Percentiles rank a stretch among this genome's conserved stretches.
Evolutionary conservation across 768 basidiomycete genomes (phyloP).

Genomic region (Lactarius akahatsu): DNA sequence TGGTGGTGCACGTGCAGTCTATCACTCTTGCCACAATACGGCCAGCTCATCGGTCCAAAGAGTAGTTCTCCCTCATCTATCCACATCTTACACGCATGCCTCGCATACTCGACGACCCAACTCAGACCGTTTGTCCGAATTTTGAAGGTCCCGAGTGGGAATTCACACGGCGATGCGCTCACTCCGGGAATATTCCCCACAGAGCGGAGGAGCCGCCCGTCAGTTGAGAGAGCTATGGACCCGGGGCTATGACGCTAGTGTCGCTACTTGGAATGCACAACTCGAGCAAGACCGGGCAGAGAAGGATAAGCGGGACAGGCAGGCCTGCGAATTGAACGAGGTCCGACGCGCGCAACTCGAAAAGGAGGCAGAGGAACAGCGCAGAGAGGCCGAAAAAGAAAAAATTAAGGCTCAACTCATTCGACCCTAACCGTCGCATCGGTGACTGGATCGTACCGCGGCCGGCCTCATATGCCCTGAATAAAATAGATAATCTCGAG

Average conservation of each 20-base stretch:
- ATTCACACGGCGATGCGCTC: neutral
- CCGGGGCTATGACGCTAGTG: neutral
- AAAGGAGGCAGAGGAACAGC: neutral
- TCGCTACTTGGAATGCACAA: neutral
- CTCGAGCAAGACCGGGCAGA: neutral
- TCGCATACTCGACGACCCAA: neutral
- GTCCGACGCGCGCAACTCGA: neutral
- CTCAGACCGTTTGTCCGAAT: neutral
- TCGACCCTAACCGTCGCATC: neutral
- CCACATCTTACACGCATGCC: neutral
- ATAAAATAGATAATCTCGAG: neutral
- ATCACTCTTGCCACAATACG: no score
- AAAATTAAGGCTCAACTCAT: neutral
- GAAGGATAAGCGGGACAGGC: neutral
- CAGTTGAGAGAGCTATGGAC: neutral
- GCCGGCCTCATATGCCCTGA: neutral
- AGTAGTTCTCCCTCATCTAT: no score
- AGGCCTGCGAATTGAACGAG: neutral
- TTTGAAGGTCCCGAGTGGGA: neutral
- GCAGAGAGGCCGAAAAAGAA: neutral
- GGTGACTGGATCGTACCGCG: neutral
- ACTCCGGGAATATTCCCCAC: neutral
- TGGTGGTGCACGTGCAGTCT: no score
- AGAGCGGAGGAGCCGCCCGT: neutral
- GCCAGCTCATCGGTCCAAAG: no score